Evolutionary conservation across 148 eudicot species (phyloP), one percentile per base, ranked within the genome.

Genomic region (Silene uniflora): DNA sequence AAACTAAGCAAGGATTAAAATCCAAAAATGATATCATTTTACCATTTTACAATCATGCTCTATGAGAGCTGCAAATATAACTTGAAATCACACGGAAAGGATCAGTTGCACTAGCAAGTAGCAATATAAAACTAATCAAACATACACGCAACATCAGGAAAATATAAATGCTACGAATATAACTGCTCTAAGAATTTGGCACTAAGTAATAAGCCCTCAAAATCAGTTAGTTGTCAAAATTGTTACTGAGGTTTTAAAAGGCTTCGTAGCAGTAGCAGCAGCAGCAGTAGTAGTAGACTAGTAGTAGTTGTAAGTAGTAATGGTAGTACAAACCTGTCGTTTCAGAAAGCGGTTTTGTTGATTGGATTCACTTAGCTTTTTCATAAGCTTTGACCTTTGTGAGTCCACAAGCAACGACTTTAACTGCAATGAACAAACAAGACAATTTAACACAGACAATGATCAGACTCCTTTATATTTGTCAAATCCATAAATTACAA

Each of bases 361-460:
- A 88, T 95, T 95, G 80, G 99, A 97, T 87, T 95, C 98, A 82
- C 99, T 92, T 77, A 92, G 84, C 82, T 92, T 95, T 87, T 85
- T 88, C 71, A 87, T 77, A 76, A 95, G 94, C 74, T 86, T 92
- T 46, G 84, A 77, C 83, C 99, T 92, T 72, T 95, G 88, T 58
- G 97, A 74, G 86, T 95, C 92, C 74, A 86, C 87, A 72, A 88
- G 86, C 80, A 92, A 76, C 29, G 83, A 74, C 80, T 88, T 88
- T 81, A 95, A 80, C 99, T 95, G 89, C 73, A 70, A 67, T 77
- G 66, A 25, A 69, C 7, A 81, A 19, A 62, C 9, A 46, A 2
- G 29, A 52, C 22, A 29, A n/a, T 58, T 77, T 44, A 64, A 47
- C 44, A 6, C 64, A 32, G 14, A 25, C 47, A 24, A 65, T 27